Evolutionary conservation across 805 yeast species (phyloP).

Genomic region (Kazachstania psychrophila): DNA sequence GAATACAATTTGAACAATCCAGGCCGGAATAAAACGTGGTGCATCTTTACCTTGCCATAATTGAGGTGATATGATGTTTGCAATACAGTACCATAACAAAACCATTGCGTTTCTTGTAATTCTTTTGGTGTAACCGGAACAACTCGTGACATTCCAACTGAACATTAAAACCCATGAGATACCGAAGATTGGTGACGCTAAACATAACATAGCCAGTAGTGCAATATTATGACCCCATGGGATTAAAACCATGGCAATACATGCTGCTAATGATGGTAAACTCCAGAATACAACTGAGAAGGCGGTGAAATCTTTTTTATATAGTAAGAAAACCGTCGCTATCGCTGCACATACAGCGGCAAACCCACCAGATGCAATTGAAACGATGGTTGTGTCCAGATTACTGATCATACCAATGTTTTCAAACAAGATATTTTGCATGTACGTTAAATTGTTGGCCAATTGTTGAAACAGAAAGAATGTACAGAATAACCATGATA

Average conservation of each 20-base stretch:
- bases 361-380: slow-evolving; percentile 46
- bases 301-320: slow-evolving; percentile 33
- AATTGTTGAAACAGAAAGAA: slow-evolving; percentile 39
- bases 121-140: slow-evolving; percentile 45
- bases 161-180: slow-evolving; percentile 34
- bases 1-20: slow-evolving; percentile 50
- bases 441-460: slow-evolving; percentile 46
- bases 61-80: slow-evolving; percentile 49
- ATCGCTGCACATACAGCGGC: slow-evolving; percentile 35
- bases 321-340: slow-evolving; percentile 30
- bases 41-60: slow-evolving; percentile 41
- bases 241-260: slow-evolving; percentile 38
- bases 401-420: slow-evolving; percentile 36
- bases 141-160: slow-evolving; percentile 30
- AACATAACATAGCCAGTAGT: slow-evolving; percentile 38
- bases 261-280: slow-evolving; percentile 38
- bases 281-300: slow-evolving; percentile 33
- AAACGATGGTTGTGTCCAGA: slow-evolving; percentile 42
- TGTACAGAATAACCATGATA: slow-evolving; percentile 36
- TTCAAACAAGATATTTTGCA: slow-evolving; percentile 40
- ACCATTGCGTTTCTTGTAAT: slow-evolving; percentile 38
- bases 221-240: slow-evolving; percentile 39
- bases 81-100: slow-evolving; percentile 39
- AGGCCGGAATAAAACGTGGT: slow-evolving; percentile 39
- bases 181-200: slow-evolving; percentile 40